Evolutionary conservation across 2,329 filamentous ascomycete species (phyloP).

Genomic region (Stagonosporopsis vannaccii): DNA sequence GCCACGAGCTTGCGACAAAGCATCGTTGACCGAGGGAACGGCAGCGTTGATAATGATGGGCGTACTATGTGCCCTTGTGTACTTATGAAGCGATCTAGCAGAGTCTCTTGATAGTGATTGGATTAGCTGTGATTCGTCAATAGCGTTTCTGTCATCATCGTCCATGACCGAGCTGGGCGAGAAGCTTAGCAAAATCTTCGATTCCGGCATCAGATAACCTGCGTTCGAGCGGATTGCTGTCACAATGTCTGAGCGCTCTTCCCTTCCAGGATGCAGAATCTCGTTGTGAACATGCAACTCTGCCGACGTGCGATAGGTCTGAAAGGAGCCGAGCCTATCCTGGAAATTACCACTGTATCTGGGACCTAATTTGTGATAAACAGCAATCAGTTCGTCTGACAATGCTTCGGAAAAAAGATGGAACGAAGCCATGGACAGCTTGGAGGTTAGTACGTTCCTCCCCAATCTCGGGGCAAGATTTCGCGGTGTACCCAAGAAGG

Average conservation of each 20-base stretch:
- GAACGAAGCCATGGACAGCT: constrained; percentile 89
- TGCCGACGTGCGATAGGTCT: constrained; percentile 94
- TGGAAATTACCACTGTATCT: constrained; percentile 96
- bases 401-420: constrained; percentile 87
- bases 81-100: constrained; percentile 70
- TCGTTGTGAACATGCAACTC: constrained; percentile 91
- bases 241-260: constrained; percentile 90
- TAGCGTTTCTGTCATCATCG: constrained; percentile 76
- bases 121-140: constrained; percentile 76
- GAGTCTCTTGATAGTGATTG: constrained; percentile 78
- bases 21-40: constrained; percentile 85
- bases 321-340: constrained; percentile 92
- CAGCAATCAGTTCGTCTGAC: constrained; percentile 89
- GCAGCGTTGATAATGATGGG: constrained; percentile 88
- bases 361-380: constrained; percentile 87
- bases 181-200: constrained; percentile 81
- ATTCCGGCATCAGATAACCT: constrained; percentile 80
- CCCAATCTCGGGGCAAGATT: constrained; percentile 82
- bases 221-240: constrained; percentile 87
- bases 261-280: constrained; percentile 84
- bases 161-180: constrained; percentile 81
- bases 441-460: constrained; percentile 74
- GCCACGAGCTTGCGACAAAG: constrained; percentile 80
- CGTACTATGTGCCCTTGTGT: constrained; percentile 76
- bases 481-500: constrained; percentile 90